phyloP scores from a whole-genome alignment of 441 rosid genomes.

The Adansonia gregorii region DNA sequence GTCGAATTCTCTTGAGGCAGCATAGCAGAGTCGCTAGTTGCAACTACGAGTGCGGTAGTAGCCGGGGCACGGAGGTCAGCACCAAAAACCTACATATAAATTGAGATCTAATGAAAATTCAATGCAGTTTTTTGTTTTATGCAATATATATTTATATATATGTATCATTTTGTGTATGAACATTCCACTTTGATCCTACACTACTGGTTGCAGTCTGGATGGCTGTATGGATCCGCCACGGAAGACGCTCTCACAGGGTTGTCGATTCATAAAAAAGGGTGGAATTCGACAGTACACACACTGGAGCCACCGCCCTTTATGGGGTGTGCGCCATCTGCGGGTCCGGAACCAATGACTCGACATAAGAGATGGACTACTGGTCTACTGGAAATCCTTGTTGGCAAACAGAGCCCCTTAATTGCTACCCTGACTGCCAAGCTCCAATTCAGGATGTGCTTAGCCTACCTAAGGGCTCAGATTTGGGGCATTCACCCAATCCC shows the following conservation, averaged over 20 bases:
- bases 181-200: background rate
- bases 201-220: constrained; percentile 41
- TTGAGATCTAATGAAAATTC: background rate
- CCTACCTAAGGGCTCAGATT: constrained; percentile 31
- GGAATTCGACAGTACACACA: constrained; percentile 35
- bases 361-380: constrained; percentile 60
- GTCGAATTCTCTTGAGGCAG: constrained; percentile 29
- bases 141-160: background rate
- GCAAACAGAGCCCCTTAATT: constrained; percentile 34
- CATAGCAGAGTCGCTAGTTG: constrained; percentile 54
- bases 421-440: constrained; percentile 31
- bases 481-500: constrained; percentile 49
- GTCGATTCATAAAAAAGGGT: constrained; percentile 62
- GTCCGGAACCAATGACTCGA: constrained; percentile 44
- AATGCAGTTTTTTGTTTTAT: background rate
- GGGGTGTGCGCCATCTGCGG: constrained; percentile 44
- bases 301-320: constrained; percentile 42
- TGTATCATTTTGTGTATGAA: no score
- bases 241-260: constrained; percentile 53
- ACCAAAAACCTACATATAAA: background rate
- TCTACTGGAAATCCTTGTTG: constrained; percentile 39
- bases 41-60: constrained; percentile 46
- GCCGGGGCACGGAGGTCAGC: constrained; percentile 63
- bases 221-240: constrained; percentile 49
- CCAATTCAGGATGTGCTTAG: constrained; percentile 46